Percentiles rank a stretch among this genome's conserved stretches.
Conservation (phyloP, 2,329 filamentous ascomycete genomes). For the Sphaerulina musiva region DNA sequence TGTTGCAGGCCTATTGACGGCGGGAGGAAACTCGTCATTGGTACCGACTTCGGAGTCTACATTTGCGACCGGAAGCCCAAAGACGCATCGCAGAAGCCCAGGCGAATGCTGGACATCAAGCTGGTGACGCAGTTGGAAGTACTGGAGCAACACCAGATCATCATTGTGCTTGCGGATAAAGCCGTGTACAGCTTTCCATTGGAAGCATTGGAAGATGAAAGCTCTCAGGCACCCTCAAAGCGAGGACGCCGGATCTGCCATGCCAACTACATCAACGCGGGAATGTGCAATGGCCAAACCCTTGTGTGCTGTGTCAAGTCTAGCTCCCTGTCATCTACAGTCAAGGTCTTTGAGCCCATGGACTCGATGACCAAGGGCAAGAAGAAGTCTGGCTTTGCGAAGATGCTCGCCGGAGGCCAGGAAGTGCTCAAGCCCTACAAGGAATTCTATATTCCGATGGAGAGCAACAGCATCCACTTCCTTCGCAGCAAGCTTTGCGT, state of each 20-base stretch:
- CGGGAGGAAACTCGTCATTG: conserved; percentile 87
- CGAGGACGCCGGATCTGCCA: conserved; percentile 94
- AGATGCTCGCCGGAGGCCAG: conserved; percentile 89
- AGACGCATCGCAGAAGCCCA: conserved; percentile 65
- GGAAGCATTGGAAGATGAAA: conserved; percentile 78
- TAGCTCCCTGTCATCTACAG: conserved; percentile 84
- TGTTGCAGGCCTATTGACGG: conserved; percentile 93
- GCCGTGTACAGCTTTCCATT: conserved; percentile 84
- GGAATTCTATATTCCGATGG: conserved; percentile 97
- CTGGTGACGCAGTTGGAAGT: conserved; percentile 94
- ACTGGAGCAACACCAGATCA: conserved; percentile 85
- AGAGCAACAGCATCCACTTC: conserved; percentile 98
- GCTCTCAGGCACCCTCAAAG: conserved; percentile 65
- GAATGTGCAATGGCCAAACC: conserved; percentile 88
- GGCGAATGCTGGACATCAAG: conserved; percentile 75
- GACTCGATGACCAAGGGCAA: conserved; percentile 75
- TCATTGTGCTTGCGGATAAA: conserved; percentile 89
- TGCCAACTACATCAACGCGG: conserved; percentile 97
- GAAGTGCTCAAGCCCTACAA: conserved; percentile 96
- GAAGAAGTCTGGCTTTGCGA: conserved; percentile 90
- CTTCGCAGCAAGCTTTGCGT: conserved; percentile 94
- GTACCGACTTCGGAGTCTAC: conserved; percentile 90
- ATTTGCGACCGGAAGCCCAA: conserved; percentile 85
- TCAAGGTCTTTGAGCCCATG: conserved; percentile 98
- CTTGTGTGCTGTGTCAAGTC: conserved; percentile 96